Evolutionary conservation across 2,329 filamentous ascomycete genomes (phyloP).

Genomic region (Paecilomyces fulvus): DNA sequence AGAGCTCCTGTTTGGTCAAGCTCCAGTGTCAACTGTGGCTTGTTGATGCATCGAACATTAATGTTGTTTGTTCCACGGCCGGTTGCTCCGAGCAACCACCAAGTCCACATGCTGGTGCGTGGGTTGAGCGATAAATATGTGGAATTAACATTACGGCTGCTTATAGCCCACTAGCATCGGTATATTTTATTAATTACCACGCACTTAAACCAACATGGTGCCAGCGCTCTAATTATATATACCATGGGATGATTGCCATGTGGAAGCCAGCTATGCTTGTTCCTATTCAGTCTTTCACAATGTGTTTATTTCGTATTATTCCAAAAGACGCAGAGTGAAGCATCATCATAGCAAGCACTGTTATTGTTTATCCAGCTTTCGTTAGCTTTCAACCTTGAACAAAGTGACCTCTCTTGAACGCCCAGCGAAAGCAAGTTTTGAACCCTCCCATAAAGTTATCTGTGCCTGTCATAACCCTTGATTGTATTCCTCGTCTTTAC

Average conservation of each 20-base stretch:
- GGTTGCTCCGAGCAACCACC: slow-evolving; percentile 27
- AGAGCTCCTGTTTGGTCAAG: slow-evolving; percentile 21
- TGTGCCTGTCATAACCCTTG: not conserved
- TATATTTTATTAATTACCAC: not conserved
- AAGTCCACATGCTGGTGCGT: not conserved
- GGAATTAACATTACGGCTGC: not conserved
- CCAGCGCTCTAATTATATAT: too few species aligned
- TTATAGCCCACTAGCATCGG: not conserved
- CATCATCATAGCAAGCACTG: not conserved
- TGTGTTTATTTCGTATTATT: too few species aligned
- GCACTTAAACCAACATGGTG: not conserved
- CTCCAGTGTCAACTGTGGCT: slow-evolving; percentile 3
- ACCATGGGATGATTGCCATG: too few species aligned
- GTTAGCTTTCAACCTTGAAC: not conserved
- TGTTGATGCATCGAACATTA: slow-evolving; percentile 17
- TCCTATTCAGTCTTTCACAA: not conserved
- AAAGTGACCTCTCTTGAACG: not conserved
- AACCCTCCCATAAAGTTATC: not conserved
- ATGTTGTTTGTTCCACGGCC: slow-evolving; percentile 19
- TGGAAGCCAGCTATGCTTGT: not conserved
- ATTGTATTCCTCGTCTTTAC: slow-evolving; percentile 4
- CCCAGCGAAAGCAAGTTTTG: not conserved
- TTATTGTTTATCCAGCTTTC: not conserved
- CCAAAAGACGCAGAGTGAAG: too few species aligned
- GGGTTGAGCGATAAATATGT: not conserved